phyloP scores from a whole-genome alignment of 2,329 filamentous ascomycete species.

The Stagonosporopsis rhizophila region DNA sequence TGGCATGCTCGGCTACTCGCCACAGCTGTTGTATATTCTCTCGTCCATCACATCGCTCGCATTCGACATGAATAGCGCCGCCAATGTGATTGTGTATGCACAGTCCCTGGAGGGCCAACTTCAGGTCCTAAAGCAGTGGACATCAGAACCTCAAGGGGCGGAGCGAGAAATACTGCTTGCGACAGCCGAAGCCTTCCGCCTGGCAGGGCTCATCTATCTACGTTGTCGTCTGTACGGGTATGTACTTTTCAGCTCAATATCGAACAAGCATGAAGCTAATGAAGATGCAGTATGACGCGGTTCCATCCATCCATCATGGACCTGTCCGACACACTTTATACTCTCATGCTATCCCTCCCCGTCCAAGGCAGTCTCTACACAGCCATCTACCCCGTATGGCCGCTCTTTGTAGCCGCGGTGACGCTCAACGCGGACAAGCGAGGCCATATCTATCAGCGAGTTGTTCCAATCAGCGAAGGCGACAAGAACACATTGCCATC shows the following conservation, averaged over 20 bases:
- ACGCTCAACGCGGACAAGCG: slow-evolving; percentile 43
- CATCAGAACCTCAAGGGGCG: slow-evolving; percentile 29
- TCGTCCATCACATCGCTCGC: slow-evolving; percentile 38
- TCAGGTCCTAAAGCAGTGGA: slow-evolving; percentile 40
- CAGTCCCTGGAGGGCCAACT: slow-evolving; percentile 37
- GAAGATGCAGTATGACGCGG: slow-evolving; percentile 33
- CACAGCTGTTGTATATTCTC: slow-evolving; percentile 39
- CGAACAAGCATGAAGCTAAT: slow-evolving; percentile 3
- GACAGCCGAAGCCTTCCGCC: slow-evolving; percentile 41
- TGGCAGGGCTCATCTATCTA: slow-evolving; percentile 43
- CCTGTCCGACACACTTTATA: slow-evolving; percentile 36
- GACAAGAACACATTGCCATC: slow-evolving; percentile 43
- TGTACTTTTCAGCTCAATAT: not conserved
- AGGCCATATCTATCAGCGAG: slow-evolving; percentile 40
- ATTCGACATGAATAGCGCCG: slow-evolving; percentile 17
- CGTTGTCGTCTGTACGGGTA: slow-evolving; percentile 43
- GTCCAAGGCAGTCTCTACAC: slow-evolving; percentile 44
- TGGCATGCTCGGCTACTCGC: slow-evolving; percentile 37
- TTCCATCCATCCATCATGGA: slow-evolving; percentile 41
- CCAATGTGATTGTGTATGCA: slow-evolving; percentile 33
- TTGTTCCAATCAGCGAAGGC: slow-evolving; percentile 42
- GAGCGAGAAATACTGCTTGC: slow-evolving; percentile 37
- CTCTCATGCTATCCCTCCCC: slow-evolving; percentile 35
- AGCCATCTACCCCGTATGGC: slow-evolving; percentile 44
- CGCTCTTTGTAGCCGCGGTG: slow-evolving; percentile 43